phyloP scores from a whole-genome alignment of 768 basidiomycete genomes.

The Chiua virens region DNA sequence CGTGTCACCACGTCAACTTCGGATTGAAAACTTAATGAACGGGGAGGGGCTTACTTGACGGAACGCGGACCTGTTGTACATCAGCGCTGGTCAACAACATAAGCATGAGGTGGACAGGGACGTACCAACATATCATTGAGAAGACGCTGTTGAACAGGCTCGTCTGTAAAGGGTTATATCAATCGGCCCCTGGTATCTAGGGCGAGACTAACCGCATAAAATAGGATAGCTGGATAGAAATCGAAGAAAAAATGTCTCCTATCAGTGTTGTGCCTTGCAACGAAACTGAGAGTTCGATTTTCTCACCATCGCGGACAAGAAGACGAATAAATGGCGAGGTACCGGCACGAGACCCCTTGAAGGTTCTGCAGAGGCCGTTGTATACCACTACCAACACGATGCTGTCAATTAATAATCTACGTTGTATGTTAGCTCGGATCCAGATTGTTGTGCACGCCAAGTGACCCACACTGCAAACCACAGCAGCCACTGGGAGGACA shows the following conservation, averaged over 20 bases:
- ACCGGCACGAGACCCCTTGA: not conserved
- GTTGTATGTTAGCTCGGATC: not conserved
- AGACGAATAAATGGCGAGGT: constrained; percentile 7
- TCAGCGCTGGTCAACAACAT: not conserved
- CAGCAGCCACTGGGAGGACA: constrained; percentile 7
- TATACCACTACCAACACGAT: constrained; percentile 3
- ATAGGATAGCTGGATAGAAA: constrained; percentile 2
- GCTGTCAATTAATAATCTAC: constrained; percentile 8
- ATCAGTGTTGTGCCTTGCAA: not conserved
- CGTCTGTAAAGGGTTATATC: constrained; percentile 1
- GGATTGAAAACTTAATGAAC: too few species aligned
- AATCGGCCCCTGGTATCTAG: not conserved
- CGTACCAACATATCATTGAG: constrained; percentile 11
- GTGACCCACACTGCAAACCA: constrained; percentile 8
- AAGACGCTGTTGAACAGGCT: constrained; percentile 3
- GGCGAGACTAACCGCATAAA: constrained; percentile 7
- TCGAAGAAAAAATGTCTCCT: not conserved
- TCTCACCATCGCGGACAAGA: constrained; percentile 9
- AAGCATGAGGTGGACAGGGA: not conserved
- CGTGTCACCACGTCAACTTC: not conserved
- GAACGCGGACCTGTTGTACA: constrained; percentile 2
- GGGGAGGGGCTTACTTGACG: not conserved
- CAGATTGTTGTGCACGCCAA: too few species aligned
- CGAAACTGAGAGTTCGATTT: not conserved
- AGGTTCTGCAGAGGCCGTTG: not conserved